Evolutionary conservation across 352 stramenopile species (phyloP).

Genomic region (Peronospora farinosa): DNA sequence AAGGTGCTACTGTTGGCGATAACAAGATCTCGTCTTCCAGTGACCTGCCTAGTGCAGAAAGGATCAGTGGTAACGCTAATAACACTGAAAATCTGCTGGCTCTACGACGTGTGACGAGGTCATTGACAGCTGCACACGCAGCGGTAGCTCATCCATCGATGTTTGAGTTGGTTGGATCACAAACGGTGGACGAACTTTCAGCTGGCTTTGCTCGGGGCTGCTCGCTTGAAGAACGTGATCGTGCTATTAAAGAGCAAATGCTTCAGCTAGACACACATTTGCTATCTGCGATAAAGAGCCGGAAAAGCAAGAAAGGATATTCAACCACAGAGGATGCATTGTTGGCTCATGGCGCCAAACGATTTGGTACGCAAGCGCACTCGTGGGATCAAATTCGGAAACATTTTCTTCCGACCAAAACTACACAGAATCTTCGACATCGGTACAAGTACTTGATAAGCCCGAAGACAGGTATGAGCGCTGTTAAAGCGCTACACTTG

Average conservation of each 20-base stretch:
- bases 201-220: constrained; percentile 38
- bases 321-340: constrained; percentile 54
- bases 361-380: constrained; percentile 41
- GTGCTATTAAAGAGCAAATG: constrained; percentile 50
- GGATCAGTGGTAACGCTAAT: constrained; percentile 1
- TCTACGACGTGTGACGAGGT: constrained; percentile 62
- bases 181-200: constrained; percentile 52
- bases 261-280: constrained; percentile 71
- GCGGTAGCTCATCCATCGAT: constrained; percentile 78
- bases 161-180: constrained; percentile 76
- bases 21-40: constrained; percentile 3
- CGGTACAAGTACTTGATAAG: constrained; percentile 68
- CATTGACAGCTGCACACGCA: constrained; percentile 68
- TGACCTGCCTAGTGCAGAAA: constrained; percentile 2
- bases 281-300: constrained; percentile 34
- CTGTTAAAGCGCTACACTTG: constrained; percentile 54
- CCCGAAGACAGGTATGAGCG: constrained; percentile 48
- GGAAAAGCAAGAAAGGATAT: constrained; percentile 48
- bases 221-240: constrained; percentile 44
- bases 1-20: neutral
- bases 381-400: constrained; percentile 59
- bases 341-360: constrained; percentile 60
- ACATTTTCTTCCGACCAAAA: constrained; percentile 62
- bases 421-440: constrained; percentile 38
- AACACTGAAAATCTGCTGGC: constrained; percentile 28